Base-by-base conservation (phyloP, 1,139 yeast genomes). In the Hyphopichia buzzinii region DNA sequence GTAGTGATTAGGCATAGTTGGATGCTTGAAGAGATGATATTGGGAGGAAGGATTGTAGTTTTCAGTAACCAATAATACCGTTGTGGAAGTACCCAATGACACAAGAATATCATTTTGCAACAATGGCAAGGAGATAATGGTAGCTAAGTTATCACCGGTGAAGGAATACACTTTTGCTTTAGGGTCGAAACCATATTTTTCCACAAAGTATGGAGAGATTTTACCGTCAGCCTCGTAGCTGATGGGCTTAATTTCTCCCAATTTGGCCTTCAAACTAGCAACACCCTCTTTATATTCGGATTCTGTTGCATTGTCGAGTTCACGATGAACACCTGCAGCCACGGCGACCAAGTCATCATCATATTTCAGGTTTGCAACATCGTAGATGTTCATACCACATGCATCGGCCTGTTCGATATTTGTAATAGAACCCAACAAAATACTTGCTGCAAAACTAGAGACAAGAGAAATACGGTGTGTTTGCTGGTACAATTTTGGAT, bases 111-210 rank as follows among this genome's bases (percentile, higher is more conserved):
- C 97, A 54, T 84, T 83, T 17, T 83, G 78, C 29, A 73, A 69
- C 44, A 89, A 68, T 1, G 96, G 96, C 33, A 89, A 65, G 0
- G 96, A 81, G 48, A 90, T 72, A 33, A 89, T 83, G 0, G 97
- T 89, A 1, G 96, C 96, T 39, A 90, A 73, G 55, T 89, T 89
- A 58, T 89, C 97, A 21, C 97, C 97, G 0, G 97, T 89, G 49
- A 88, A 84, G 6, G 85, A 68, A 48, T 76, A 81, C 12, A 86
- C 67, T 30, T 64, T 62, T 49, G 95, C 81, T 12, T 70, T 55
- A 3, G 48, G 4, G 24, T 57, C 54, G 42, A 86, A 77, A 0
- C 89, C 90, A 55, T 82, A 89, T 49, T 74, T 82, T 8, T 66
- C 43, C 11, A 70, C 73, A 52, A 83, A 86, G 57, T 87, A 89